Evolutionary conservation across 345 rosid species (phyloP).

Genomic region (Erysimum cheiranthoides): DNA sequence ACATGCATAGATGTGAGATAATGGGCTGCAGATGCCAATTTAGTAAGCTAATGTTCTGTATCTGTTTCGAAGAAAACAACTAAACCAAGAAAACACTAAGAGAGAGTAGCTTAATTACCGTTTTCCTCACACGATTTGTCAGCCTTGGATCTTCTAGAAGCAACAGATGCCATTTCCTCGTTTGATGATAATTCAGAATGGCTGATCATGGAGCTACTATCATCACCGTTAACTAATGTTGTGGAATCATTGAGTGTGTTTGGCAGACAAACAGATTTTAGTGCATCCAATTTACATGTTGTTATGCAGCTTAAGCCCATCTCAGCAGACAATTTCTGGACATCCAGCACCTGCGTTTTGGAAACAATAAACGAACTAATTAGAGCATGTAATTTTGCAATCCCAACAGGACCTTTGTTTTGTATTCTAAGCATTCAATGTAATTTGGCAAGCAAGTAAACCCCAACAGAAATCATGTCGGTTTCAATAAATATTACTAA

Average conservation of each 20-base stretch:
- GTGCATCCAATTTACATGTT: slow-evolving; percentile 84
- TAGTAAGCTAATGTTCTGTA: slow-evolving; percentile 1
- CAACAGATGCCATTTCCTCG: slow-evolving; percentile 42
- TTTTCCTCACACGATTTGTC: slow-evolving; percentile 40
- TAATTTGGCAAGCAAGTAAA: neutral
- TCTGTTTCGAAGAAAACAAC: neutral
- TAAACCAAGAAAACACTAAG: slow-evolving; percentile 18
- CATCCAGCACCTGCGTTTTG: slow-evolving; percentile 64
- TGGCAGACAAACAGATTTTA: slow-evolving; percentile 74
- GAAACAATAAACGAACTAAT: slow-evolving; percentile 16
- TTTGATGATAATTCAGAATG: slow-evolving; percentile 48
- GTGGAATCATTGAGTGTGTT: slow-evolving; percentile 47
- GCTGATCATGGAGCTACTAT: slow-evolving; percentile 33
- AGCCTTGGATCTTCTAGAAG: slow-evolving; percentile 43
- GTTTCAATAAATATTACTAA: neutral
- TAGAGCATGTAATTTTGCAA: slow-evolving; percentile 1
- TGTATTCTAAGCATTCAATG: slow-evolving; percentile 8
- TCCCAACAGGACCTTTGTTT: neutral
- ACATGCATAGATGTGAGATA: neutral
- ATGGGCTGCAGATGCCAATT: slow-evolving; percentile 22
- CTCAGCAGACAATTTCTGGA: slow-evolving; percentile 85
- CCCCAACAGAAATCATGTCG: slow-evolving; percentile 5
- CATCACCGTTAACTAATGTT: slow-evolving; percentile 37
- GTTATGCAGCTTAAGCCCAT: slow-evolving; percentile 83
- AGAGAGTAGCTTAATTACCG: slow-evolving; percentile 51